Conservation (phyloP, 2,329 filamentous ascomycete genomes). For the Fusarium paranaense region DNA sequence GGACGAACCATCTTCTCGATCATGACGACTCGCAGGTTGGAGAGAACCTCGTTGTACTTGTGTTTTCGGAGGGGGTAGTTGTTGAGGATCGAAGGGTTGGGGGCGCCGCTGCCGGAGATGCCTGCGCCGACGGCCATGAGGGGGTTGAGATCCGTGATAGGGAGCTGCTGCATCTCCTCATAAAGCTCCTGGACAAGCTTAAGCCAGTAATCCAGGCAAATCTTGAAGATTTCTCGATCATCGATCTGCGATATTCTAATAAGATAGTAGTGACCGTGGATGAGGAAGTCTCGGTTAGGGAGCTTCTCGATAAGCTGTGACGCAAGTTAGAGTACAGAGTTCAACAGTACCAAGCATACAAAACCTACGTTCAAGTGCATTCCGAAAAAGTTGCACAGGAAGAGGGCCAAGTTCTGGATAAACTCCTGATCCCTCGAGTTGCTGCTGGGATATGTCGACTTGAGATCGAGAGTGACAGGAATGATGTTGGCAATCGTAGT, state of each 20-base stretch:
- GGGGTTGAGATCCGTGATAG: conserved; percentile 92
- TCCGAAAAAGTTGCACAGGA: conserved; percentile 96
- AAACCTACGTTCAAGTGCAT: conserved; percentile 82
- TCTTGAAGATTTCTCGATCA: conserved; percentile 99
- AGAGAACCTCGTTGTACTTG: conserved; percentile 95
- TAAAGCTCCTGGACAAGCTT: conserved; percentile 98
- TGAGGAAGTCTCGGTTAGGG: conserved; percentile 93
- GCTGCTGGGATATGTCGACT: conserved; percentile 89
- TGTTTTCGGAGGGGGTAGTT: conserved; percentile 97
- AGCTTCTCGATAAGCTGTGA: conserved; percentile 89
- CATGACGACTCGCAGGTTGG: conserved; percentile 96
- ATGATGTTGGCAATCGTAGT: conserved; percentile 95
- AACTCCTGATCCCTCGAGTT: conserved; percentile 97
- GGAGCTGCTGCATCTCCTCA: conserved; percentile 97
- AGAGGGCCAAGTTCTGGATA: conserved; percentile 94
- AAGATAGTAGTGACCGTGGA: conserved; percentile 96
- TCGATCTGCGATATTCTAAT: conserved; percentile 99
- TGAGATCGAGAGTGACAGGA: conserved; percentile 88
- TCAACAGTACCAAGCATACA: conserved; percentile 10
- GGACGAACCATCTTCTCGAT: conserved; percentile 99
- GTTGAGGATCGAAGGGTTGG: conserved; percentile 84
- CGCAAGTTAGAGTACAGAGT: conserved; percentile 21
- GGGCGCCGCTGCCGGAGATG: conserved; percentile 82
- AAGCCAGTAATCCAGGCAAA: conserved; percentile 98
- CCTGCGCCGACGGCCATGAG: conserved; percentile 81